Base-by-base conservation (phyloP, 768 basidiomycete species). In the Dioszegia hungarica region DNA sequence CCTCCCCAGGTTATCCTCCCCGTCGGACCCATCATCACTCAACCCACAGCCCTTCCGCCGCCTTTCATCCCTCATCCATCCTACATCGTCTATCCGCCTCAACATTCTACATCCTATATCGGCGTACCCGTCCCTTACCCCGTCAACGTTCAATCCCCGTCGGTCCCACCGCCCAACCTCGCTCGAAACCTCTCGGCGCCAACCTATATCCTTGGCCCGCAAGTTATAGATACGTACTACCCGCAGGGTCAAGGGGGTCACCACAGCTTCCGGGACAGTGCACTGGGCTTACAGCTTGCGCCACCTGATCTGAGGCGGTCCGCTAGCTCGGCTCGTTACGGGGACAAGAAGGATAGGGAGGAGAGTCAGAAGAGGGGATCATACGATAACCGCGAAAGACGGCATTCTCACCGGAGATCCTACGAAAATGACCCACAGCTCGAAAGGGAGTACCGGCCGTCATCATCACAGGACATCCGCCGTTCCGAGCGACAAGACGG, bases 11-110 rank as follows among this genome's bases (percentile, higher is more conserved):
- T 38, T 3, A 38, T 51, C 6, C 24, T 34, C 6, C 34, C 39
- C 27, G 24, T 20, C 5, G 54, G 52, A 20, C 54, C 45, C 27
- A 48, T 59, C 34, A 47, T 53, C n/a, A 53, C 40, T 20, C 57
- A 59, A 38, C 57, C 57, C 10, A 9, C 19, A 2, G 34, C 57
- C 17, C 46, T 53, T 22, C 51, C 51, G 20, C 57, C 57, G 20
- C 57, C 50, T 19, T 40, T 58, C 31, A 36, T 58, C 27, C 39
- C 39, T 8, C 22, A 39, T n/a, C 29, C 51, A 2, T 52, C 45
- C 11, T 51, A 51, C 36, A 22, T 29, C 25, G 8, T 36, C 22
- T 38, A 38, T 29, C 31, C 51, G 8, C 57, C 50, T n/a, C 41
- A 33, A 9, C 11, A 24, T 14, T 33, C 31, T 9, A 28, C 39